Conservation (phyloP, 2,329 filamentous ascomycete species). For the Ciborinia camelliae region DNA sequence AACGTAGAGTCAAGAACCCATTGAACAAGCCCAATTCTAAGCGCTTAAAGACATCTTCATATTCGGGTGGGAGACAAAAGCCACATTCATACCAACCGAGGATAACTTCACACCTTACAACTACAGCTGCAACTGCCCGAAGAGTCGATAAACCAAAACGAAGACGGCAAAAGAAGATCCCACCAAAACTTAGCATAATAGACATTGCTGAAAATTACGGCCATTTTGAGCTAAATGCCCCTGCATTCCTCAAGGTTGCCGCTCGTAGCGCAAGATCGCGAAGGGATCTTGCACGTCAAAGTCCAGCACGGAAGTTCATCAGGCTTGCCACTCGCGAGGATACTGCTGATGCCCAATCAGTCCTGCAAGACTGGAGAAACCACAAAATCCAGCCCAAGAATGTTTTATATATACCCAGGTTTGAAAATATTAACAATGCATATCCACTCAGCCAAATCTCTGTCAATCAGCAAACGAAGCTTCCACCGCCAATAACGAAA, state of each 20-base stretch:
- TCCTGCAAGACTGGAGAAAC: slow-evolving; percentile 54
- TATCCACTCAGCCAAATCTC: slow-evolving; percentile 25
- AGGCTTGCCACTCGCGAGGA: slow-evolving; percentile 59
- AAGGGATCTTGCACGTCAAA: slow-evolving; percentile 51
- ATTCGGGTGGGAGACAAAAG: slow-evolving; percentile 8
- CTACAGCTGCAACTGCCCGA: background rate
- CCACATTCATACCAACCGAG: slow-evolving; percentile 28
- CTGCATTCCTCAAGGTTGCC: slow-evolving; percentile 58
- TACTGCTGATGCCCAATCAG: slow-evolving; percentile 53
- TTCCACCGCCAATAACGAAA: slow-evolving; percentile 18
- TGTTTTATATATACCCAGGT: background rate
- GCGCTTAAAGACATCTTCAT: slow-evolving; percentile 21
- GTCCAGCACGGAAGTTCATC: slow-evolving; percentile 54
- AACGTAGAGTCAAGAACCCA: slow-evolving; percentile 14
- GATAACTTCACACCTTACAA: slow-evolving; percentile 32
- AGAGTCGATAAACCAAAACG: slow-evolving; percentile 12
- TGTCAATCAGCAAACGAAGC: slow-evolving; percentile 27
- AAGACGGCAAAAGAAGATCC: slow-evolving; percentile 17
- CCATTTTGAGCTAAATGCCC: slow-evolving; percentile 37
- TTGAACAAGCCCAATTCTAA: slow-evolving; percentile 18
- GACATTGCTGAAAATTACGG: slow-evolving; percentile 48
- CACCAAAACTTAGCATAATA: slow-evolving; percentile 57
- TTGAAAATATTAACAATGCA: background rate
- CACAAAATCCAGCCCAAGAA: slow-evolving; percentile 31
- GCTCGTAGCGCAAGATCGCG: slow-evolving; percentile 53